phyloP scores from a whole-genome alignment of 352 stramenopile genomes.

The Phytophthora meadii region DNA sequence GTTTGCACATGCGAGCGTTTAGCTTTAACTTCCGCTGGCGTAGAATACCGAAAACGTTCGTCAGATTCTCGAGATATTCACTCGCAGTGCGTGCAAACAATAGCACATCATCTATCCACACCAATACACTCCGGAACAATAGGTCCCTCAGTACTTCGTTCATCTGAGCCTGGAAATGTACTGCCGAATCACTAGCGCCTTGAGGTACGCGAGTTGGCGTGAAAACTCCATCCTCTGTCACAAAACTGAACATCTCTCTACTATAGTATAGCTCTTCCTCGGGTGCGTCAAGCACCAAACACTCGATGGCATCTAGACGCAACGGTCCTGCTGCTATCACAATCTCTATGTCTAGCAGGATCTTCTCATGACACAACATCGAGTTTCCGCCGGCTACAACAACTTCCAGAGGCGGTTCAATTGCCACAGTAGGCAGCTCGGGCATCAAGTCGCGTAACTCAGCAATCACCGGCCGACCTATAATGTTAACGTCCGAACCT shows the following conservation, averaged over 20 bases:
- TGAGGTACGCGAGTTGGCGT: background rate
- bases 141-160: background rate
- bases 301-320: too few species aligned
- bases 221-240: background rate
- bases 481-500: too few species aligned
- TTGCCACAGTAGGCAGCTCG: too few species aligned
- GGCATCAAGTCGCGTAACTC: too few species aligned
- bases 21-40: slow-evolving; percentile 5
- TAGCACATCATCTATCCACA: background rate
- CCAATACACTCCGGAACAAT: background rate
- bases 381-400: too few species aligned
- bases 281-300: too few species aligned
- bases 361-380: too few species aligned
- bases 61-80: background rate
- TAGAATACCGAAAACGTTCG: slow-evolving; percentile 3
- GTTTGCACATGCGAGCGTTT: slow-evolving; percentile 1
- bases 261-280: too few species aligned
- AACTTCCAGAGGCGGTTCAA: too few species aligned
- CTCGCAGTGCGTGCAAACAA: background rate
- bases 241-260: background rate
- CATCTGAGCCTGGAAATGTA: background rate
- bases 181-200: background rate
- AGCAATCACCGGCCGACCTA: too few species aligned
- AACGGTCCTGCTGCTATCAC: too few species aligned
- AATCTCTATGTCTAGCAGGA: too few species aligned